Percentiles rank a stretch among this genome's conserved stretches.
Conservation (phyloP, 768 basidiomycete species). For the Lactarius quietus region DNA sequence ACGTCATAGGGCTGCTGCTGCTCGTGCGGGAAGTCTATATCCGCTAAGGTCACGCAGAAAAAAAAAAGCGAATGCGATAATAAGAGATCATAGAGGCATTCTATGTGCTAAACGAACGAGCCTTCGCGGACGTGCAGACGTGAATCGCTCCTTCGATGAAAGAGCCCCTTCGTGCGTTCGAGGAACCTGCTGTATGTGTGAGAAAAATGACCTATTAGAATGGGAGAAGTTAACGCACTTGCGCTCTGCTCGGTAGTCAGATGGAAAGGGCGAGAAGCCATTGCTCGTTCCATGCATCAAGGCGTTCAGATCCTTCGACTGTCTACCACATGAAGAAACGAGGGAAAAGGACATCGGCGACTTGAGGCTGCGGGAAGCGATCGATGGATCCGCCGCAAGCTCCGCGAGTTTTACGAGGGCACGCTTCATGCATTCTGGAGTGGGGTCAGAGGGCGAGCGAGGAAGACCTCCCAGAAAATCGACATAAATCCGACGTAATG, state of each 20-base stretch:
- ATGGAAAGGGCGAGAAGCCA: constrained; percentile 54
- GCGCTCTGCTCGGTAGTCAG: constrained; percentile 57
- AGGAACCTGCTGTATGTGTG: constrained; percentile 45
- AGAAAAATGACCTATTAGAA: constrained; percentile 4
- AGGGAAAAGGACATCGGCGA: constrained; percentile 68
- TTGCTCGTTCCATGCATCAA: constrained; percentile 44
- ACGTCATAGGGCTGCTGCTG: neutral
- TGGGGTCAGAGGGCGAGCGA: constrained; percentile 45
- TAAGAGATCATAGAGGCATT: neutral
- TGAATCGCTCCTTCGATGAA: constrained; percentile 40
- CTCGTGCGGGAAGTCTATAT: neutral
- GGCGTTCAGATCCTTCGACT: constrained; percentile 45
- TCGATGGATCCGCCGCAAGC: constrained; percentile 43
- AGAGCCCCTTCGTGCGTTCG: constrained; percentile 53
- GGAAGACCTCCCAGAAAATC: constrained; percentile 61
- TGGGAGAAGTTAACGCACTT: constrained; percentile 44
- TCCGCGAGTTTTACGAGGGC: constrained; percentile 55
- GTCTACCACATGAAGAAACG: constrained; percentile 50
- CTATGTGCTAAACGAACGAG: neutral
- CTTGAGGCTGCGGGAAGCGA: constrained; percentile 50
- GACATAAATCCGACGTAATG: constrained; percentile 58
- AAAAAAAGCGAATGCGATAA: neutral
- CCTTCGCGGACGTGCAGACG: neutral
- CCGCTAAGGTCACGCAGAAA: constrained; percentile 20
- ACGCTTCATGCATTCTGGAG: constrained; percentile 47